phyloP scores from a whole-genome alignment of 768 basidiomycete species.

The Amanita polypyramis region DNA sequence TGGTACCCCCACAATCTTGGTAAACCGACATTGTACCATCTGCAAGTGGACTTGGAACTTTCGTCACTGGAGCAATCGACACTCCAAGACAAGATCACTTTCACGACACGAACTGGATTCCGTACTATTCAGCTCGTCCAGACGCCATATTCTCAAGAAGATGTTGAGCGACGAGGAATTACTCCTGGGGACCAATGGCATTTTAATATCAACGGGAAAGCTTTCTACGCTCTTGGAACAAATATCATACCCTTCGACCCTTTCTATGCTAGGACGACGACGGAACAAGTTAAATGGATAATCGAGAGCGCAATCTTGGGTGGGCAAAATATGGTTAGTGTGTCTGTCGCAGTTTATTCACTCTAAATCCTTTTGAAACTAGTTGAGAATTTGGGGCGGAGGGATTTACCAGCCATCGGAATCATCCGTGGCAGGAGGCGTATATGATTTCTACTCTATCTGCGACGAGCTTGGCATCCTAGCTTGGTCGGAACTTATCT shows the following conservation, averaged over 20 bases:
- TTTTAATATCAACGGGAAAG: conserved; percentile 47
- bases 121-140: conserved; percentile 48
- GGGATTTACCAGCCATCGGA: conserved; percentile 41
- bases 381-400: conserved; percentile 54
- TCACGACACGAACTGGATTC: conserved; percentile 42
- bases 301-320: conserved; percentile 42
- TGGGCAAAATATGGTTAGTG: conserved; percentile 52
- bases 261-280: conserved; percentile 41
- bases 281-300: conserved; percentile 43
- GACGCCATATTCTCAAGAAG: conserved; percentile 32
- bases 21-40: conserved; percentile 42
- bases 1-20: conserved; percentile 52
- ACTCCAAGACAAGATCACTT: conserved; percentile 18
- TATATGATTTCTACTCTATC: conserved; percentile 44
- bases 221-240: conserved; percentile 44
- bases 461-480: conserved; percentile 54
- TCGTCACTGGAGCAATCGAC: conserved; percentile 1
- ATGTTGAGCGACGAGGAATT: conserved; percentile 35
- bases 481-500: conserved; percentile 53
- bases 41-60: conserved; percentile 30
- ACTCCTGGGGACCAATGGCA: conserved; percentile 54
- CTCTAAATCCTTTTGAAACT: not conserved
- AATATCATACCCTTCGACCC: conserved; percentile 55
- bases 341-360: not conserved
- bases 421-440: conserved; percentile 27